A percentile compares a stretch with the other conserved stretches of the same genome.
Evolutionary conservation across 306 rosid species (phyloP).

Genomic region (Psophocarpus tetragonolobus): DNA sequence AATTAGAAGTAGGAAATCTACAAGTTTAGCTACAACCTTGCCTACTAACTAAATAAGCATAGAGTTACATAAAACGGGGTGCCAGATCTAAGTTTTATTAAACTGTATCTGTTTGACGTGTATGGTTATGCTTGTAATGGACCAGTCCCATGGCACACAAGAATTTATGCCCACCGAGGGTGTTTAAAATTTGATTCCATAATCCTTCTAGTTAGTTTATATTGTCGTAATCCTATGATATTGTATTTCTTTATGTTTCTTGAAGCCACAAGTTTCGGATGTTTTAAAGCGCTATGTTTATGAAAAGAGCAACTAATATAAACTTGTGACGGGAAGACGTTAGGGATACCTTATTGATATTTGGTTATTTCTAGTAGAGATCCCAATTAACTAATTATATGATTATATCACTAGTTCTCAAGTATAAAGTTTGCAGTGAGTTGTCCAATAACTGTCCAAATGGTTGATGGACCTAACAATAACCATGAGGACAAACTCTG

Average conservation of each 20-base stretch:
- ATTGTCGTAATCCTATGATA: background rate
- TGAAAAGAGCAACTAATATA: background rate
- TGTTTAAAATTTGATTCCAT: constrained; percentile 1
- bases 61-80: background rate
- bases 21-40: background rate
- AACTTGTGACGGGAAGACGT: background rate
- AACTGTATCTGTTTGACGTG: background rate
- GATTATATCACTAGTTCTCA: background rate
- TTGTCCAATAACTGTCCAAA: too few relatives aligned
- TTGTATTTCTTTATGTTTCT: constrained; percentile 2
- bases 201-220: background rate
- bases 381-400: background rate
- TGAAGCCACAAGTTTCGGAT: background rate
- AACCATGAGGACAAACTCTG: background rate
- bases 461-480: background rate
- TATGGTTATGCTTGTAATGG: background rate
- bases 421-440: background rate
- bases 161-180: background rate
- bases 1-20: background rate
- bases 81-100: background rate
- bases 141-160: background rate
- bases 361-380: background rate
- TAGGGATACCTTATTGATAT: background rate
- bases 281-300: background rate
- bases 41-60: background rate